Evolutionary conservation across 2,329 filamentous ascomycete genomes (phyloP).

Genomic region (Epichloe aotearoae): DNA sequence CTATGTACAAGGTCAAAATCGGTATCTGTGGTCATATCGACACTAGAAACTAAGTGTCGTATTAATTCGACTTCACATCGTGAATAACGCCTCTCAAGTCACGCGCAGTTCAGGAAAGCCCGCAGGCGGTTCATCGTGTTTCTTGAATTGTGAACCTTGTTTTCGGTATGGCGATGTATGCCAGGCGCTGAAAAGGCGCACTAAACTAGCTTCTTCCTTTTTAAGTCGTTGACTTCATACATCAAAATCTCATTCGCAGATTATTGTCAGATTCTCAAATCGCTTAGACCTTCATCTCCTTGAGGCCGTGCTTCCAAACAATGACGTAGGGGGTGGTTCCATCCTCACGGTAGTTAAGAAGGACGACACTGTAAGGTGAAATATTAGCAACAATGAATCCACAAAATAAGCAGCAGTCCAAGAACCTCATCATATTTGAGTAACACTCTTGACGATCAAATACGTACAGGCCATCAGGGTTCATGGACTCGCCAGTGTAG

Average conservation of each 20-base stretch:
- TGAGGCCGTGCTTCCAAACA: conserved; percentile 91
- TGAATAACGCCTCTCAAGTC: neutral
- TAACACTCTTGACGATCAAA: neutral
- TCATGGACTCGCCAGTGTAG: conserved; percentile 83
- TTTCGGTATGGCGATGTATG: conserved; percentile 7
- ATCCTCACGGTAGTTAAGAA: conserved; percentile 97
- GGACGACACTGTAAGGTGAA: conserved; percentile 50
- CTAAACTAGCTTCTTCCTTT: conserved; percentile 2
- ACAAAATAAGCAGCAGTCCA: neutral
- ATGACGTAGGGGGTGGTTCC: conserved; percentile 80
- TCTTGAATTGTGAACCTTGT: conserved; percentile 5
- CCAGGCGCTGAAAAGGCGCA: conserved; percentile 4
- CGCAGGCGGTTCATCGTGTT: neutral
- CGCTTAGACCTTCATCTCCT: conserved; percentile 78
- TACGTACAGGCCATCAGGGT: conserved; percentile 83
- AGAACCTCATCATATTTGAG: neutral
- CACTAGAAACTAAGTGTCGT: no score
- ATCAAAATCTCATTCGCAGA: conserved; percentile 3
- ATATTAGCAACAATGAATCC: neutral
- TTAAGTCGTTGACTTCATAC: conserved; percentile 5
- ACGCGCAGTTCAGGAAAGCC: neutral
- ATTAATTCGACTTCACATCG: no score
- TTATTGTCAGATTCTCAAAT: neutral
- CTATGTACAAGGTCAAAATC: neutral
- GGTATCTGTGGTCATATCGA: neutral